A percentile compares a stretch with the other conserved stretches of the same genome.
Evolutionary conservation across 2,329 filamentous ascomycete genomes (phyloP).

Genomic region (Aspergillus thermomutatus): DNA sequence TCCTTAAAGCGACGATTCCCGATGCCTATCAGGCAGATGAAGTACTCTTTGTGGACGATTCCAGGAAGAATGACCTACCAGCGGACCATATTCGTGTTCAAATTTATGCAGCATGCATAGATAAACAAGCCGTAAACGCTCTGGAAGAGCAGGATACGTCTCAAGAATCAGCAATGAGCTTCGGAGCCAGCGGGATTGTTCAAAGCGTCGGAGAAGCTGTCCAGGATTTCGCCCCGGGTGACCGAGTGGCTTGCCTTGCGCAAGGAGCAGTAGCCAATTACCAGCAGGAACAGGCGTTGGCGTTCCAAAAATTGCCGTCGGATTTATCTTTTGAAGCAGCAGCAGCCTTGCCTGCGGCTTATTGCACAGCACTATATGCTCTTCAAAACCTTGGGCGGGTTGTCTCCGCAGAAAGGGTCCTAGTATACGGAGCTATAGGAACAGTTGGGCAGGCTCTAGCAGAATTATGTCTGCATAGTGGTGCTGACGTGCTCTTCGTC

Average conservation of each 20-base stretch:
- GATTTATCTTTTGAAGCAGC: slow-evolving; percentile 21
- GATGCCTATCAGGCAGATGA: background rate
- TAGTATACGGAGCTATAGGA: slow-evolving; percentile 29
- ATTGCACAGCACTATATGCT: slow-evolving; percentile 20
- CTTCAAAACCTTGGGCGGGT: slow-evolving; percentile 16
- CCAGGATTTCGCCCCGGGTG: slow-evolving; percentile 14
- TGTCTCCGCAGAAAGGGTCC: slow-evolving; percentile 18
- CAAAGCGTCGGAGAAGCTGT: slow-evolving; percentile 16
- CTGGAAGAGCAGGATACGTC: background rate
- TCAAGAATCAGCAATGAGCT: background rate
- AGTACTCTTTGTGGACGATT: slow-evolving; percentile 11
- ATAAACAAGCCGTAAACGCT: slow-evolving; percentile 22
- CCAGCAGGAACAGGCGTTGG: slow-evolving; percentile 12
- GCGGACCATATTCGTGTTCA: slow-evolving; percentile 29
- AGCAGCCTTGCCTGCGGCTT: slow-evolving; percentile 19
- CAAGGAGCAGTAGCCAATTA: slow-evolving; percentile 13
- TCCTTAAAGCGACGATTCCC: slow-evolving; percentile 7
- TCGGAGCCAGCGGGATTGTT: slow-evolving; percentile 21
- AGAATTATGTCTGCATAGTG: slow-evolving; percentile 11
- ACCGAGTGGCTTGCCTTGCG: slow-evolving; percentile 22
- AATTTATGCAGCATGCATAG: slow-evolving; percentile 31
- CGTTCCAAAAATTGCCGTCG: slow-evolving; percentile 20
- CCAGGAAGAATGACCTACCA: background rate
- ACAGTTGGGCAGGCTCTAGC: slow-evolving; percentile 21
- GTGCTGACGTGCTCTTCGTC: slow-evolving; percentile 10